These are phyloP conservation scores for Mycena rosella DNA, from an alignment of 768 basidiomycete species.

Conservation along the genomic window DNA sequence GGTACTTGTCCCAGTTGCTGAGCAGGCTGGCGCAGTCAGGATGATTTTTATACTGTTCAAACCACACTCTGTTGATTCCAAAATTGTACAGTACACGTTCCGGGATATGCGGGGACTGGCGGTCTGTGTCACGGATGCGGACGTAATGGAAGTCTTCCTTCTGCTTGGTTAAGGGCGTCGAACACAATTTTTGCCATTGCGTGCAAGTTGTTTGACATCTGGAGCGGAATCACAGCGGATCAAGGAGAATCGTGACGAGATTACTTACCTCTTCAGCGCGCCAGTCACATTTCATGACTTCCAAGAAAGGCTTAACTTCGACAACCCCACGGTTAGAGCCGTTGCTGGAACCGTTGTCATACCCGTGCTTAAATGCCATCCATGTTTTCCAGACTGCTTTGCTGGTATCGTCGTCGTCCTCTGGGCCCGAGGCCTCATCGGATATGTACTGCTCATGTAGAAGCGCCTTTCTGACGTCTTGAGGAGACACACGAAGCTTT, in stretches of 20 bases:
- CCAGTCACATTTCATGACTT: no score
- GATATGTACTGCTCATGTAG: slow-evolving; percentile 11
- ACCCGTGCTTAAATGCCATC: background rate
- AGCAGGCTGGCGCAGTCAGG: background rate
- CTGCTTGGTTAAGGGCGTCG: background rate
- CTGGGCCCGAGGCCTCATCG: slow-evolving; percentile 7
- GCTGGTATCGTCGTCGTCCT: background rate
- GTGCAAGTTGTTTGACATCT: no score
- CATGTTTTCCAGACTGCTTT: background rate
- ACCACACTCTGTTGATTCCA: background rate
- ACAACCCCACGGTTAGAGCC: no score
- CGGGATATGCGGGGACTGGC: background rate
- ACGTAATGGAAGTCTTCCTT: background rate
- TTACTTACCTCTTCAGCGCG: no score
- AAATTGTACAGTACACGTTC: slow-evolving; percentile 13
- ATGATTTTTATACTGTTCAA: background rate
- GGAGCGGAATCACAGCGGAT: no score
- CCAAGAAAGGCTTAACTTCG: background rate
- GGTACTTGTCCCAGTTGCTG: background rate
- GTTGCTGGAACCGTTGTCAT: background rate
- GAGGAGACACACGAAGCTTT: no score
- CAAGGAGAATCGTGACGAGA: no score
- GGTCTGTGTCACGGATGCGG: slow-evolving; percentile 6
- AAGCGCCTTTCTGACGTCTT: background rate
- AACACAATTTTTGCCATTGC: background rate